Percentiles rank a stretch among this genome's conserved stretches.
Conservation (phyloP, 1,139 yeast genomes). For the Saccharomycopsis hybrid region DNA sequence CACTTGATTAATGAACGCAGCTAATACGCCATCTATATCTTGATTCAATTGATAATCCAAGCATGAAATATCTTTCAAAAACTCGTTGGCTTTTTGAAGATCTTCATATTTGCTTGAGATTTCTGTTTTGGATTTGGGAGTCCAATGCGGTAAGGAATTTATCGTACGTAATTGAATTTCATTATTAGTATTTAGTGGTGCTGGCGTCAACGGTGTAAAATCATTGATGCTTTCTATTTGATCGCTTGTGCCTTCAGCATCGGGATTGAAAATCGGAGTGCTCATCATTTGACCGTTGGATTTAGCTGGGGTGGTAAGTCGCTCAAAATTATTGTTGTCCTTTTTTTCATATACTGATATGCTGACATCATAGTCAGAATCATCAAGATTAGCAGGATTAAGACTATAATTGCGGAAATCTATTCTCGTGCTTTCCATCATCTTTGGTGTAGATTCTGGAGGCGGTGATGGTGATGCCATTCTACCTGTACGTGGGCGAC, state of each 20-base stretch:
- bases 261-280: constrained; percentile 16
- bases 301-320: constrained; percentile 4
- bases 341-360: constrained; percentile 10
- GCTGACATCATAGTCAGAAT: constrained; percentile 20
- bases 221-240: constrained; percentile 6
- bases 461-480: neutral
- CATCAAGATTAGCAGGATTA: constrained; percentile 20
- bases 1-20: constrained; percentile 59
- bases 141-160: constrained; percentile 8
- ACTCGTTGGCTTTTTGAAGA: constrained; percentile 16
- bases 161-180: constrained; percentile 6
- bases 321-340: neutral
- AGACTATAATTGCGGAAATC: constrained; percentile 17
- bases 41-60: constrained; percentile 32
- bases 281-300: neutral
- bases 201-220: constrained; percentile 5
- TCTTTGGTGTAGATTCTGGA: neutral
- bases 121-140: constrained; percentile 6
- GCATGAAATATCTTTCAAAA: constrained; percentile 11
- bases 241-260: constrained; percentile 9
- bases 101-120: constrained; percentile 11
- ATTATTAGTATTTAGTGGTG: neutral
- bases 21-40: constrained; percentile 58
- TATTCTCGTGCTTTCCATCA: constrained; percentile 10
- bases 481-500: neutral